Conservation (phyloP, 2,329 filamentous ascomycete genomes). For the Colletotrichum acutatum region DNA sequence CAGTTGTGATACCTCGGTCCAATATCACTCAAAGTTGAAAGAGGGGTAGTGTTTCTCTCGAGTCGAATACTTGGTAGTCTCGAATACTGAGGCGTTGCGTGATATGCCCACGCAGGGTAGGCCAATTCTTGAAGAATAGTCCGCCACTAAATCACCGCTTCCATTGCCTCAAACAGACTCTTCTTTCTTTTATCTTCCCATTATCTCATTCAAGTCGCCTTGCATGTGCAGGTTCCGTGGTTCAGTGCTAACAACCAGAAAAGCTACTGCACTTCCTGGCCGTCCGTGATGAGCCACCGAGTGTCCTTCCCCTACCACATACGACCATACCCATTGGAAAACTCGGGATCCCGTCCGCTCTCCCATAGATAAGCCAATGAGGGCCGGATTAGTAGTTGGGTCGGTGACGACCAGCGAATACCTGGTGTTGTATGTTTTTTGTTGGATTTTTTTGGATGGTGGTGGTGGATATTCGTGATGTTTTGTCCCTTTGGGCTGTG, state of each 20-base stretch:
- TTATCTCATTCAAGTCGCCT: background rate
- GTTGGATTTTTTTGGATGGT: background rate
- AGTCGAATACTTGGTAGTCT: background rate
- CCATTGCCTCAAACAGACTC: background rate
- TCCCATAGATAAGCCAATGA: background rate
- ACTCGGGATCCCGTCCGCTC: background rate
- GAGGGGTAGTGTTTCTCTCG: background rate
- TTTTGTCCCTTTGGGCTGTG: background rate
- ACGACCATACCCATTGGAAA: background rate
- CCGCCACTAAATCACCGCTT: background rate
- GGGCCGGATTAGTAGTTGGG: background rate
- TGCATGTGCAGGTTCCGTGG: background rate
- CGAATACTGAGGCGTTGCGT: background rate
- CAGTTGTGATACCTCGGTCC: background rate
- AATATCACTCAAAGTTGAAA: background rate
- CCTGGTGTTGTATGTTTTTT: background rate
- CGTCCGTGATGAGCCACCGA: background rate
- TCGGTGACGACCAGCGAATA: background rate
- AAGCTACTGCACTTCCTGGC: too few species aligned
- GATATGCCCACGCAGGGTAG: too few species aligned
- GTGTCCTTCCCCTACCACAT: background rate
- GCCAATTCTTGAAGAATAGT: background rate
- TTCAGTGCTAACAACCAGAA: too few species aligned
- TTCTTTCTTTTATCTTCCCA: accelerated
- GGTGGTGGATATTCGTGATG: background rate